Conservation (phyloP, 106 monocot species). For the Dendrobium officinale region DNA sequence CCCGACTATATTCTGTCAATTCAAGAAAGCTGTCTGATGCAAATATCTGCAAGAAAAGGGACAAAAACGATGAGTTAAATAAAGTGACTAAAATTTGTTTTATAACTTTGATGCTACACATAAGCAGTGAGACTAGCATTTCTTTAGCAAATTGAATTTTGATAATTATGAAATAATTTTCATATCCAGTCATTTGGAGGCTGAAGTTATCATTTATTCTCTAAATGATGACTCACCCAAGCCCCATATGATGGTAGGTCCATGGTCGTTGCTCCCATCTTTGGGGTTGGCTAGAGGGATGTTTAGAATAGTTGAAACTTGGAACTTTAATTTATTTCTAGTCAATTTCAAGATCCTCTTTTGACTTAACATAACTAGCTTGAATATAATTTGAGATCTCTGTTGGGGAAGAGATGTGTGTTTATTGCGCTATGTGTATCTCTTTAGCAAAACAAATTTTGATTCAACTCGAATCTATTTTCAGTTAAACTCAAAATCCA, state of each 20-base stretch:
- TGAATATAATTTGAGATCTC: neutral
- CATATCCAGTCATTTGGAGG: neutral
- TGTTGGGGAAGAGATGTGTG: too few species aligned
- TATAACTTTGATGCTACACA: neutral
- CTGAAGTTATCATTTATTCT: neutral
- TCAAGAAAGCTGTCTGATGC: conserved; percentile 77
- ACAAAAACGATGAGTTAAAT: neutral
- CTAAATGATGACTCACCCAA: neutral
- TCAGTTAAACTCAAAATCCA: too few species aligned
- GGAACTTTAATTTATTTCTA: neutral
- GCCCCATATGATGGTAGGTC: neutral
- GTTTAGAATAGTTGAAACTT: neutral
- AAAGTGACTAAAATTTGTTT: neutral
- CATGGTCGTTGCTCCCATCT: neutral
- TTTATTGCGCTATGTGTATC: neutral
- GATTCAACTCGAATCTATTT: neutral
- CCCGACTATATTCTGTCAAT: conserved; percentile 60
- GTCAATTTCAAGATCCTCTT: neutral
- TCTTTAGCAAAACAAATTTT: neutral
- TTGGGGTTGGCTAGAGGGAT: neutral
- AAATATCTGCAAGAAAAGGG: conserved; percentile 41
- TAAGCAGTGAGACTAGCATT: neutral
- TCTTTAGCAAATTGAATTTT: neutral
- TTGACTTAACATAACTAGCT: neutral
- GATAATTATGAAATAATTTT: neutral